Conservation (phyloP, 1,284 basidiomycete genomes). For the Phellopilus nigrolimitatus region DNA sequence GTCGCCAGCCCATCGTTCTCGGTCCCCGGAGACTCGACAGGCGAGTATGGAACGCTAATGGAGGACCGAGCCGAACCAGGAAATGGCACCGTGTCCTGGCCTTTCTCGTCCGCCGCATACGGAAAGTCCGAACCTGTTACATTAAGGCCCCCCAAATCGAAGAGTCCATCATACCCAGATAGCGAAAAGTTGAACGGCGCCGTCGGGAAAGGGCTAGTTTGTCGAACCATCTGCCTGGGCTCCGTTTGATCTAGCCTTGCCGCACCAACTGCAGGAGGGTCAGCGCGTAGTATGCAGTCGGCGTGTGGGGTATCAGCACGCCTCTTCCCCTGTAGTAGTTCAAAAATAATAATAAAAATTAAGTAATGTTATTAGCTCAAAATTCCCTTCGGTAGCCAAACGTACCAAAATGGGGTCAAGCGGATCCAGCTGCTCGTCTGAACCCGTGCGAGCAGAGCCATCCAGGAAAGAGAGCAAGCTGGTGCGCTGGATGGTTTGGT, state of each 20-base stretch:
- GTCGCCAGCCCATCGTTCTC: constrained; percentile 47
- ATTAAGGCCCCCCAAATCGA: constrained; percentile 36
- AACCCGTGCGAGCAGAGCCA: constrained; percentile 30
- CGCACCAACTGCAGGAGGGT: constrained; percentile 56
- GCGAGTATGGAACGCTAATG: constrained; percentile 16
- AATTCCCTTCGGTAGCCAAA: too few species aligned
- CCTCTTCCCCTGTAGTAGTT: constrained; percentile 43
- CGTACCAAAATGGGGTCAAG: constrained; percentile 19
- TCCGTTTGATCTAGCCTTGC: constrained; percentile 28
- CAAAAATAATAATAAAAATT: background rate
- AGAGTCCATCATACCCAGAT: constrained; percentile 60
- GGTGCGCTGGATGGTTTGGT: constrained; percentile 77
- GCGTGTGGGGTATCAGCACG: constrained; percentile 69
- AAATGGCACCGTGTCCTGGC: constrained; percentile 11
- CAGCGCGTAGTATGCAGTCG: constrained; percentile 71
- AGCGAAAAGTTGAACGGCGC: constrained; percentile 76
- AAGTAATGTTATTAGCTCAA: background rate
- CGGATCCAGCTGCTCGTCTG: constrained; percentile 10
- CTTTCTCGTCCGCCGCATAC: constrained; percentile 15
- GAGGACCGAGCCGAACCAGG: constrained; percentile 11
- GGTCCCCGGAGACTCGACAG: constrained; percentile 16
- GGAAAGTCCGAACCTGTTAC: constrained; percentile 11
- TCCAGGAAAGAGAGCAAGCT: constrained; percentile 52
- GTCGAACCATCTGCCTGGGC: constrained; percentile 26
- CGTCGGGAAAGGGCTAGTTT: constrained; percentile 59